phyloP scores from a whole-genome alignment of 805 yeast genomes.

The Sungouiella blattae region DNA sequence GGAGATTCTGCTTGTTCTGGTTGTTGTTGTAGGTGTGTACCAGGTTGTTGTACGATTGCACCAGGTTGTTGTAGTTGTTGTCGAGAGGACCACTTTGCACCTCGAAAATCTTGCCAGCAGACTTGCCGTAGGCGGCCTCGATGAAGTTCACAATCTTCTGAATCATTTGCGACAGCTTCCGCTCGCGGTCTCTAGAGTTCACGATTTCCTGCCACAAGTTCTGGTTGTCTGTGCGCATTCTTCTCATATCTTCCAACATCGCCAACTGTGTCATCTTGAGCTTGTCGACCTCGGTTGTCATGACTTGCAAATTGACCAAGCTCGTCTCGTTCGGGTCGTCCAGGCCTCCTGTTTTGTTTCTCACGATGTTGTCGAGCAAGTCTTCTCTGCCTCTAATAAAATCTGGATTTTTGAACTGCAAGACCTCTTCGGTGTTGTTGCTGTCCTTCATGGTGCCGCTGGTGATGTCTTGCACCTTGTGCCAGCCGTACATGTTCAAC shows the following conservation, averaged over 20 bases:
- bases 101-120: conserved; percentile 48
- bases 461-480: conserved; percentile 89
- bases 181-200: conserved; percentile 78
- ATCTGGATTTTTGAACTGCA: conserved; percentile 85
- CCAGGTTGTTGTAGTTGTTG: conserved; percentile 14
- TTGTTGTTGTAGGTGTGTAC: conserved; percentile 4
- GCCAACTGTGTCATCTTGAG: conserved; percentile 75
- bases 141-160: conserved; percentile 84
- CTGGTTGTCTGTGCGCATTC: conserved; percentile 85
- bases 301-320: conserved; percentile 43
- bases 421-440: conserved; percentile 64
- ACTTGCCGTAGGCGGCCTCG: conserved; percentile 73
- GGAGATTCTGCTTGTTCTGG: neutral
- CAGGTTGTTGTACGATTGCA: conserved; percentile 17
- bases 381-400: conserved; percentile 79
- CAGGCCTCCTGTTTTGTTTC: conserved; percentile 52
- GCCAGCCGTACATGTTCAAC: conserved; percentile 98
- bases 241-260: conserved; percentile 77
- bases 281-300: conserved; percentile 69
- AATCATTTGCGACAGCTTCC: conserved; percentile 80
- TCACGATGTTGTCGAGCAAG: conserved; percentile 75
- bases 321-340: conserved; percentile 23
- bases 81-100: conserved; percentile 22
- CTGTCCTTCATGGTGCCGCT: conserved; percentile 59
- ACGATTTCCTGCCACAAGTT: conserved; percentile 87